These are phyloP conservation scores for Eucalyptus melliodora DNA, from an alignment of 345 rosid genomes.

Conservation along the genomic window DNA sequence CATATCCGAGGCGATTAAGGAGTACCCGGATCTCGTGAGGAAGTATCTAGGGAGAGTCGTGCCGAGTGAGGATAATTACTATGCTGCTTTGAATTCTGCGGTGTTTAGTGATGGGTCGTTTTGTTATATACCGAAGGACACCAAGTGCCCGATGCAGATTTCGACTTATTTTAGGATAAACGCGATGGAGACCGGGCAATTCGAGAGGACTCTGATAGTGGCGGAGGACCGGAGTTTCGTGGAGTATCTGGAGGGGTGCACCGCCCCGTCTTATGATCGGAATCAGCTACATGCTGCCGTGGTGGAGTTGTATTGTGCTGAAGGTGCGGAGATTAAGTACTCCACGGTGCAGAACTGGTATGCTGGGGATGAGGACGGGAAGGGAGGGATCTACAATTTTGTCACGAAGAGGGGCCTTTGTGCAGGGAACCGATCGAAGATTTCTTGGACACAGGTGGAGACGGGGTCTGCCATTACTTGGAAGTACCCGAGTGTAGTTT, in stretches of 20 bases:
- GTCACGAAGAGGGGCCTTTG: conserved; percentile 95
- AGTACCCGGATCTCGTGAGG: conserved; percentile 68
- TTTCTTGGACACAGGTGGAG: conserved; percentile 99
- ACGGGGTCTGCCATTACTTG: conserved; percentile 94
- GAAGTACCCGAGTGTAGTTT: conserved; percentile 90
- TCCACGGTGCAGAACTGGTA: conserved; percentile 97
- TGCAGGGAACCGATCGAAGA: conserved; percentile 66
- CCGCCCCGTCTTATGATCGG: conserved; percentile 48
- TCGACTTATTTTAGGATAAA: conserved; percentile 89
- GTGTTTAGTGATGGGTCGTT: conserved; percentile 95
- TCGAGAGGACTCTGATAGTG: conserved; percentile 94
- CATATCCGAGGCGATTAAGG: conserved; percentile 73
- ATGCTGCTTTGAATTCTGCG: conserved; percentile 73
- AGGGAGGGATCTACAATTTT: conserved; percentile 84
- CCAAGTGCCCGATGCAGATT: conserved; percentile 82
- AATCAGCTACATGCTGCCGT: conserved; percentile 98
- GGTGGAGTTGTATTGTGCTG: conserved; percentile 77
- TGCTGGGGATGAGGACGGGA: conserved; percentile 85
- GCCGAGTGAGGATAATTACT: conserved; percentile 80
- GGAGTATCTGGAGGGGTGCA: conserved; percentile 56
- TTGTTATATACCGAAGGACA: conserved; percentile 71
- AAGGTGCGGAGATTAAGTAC: conserved; percentile 82
- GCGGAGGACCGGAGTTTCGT: conserved; percentile 87
- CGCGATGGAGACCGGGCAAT: conserved; percentile 88
- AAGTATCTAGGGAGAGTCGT: conserved; percentile 86